Conservation (phyloP, 768 basidiomycete species). For the Tulasnella sp. region DNA sequence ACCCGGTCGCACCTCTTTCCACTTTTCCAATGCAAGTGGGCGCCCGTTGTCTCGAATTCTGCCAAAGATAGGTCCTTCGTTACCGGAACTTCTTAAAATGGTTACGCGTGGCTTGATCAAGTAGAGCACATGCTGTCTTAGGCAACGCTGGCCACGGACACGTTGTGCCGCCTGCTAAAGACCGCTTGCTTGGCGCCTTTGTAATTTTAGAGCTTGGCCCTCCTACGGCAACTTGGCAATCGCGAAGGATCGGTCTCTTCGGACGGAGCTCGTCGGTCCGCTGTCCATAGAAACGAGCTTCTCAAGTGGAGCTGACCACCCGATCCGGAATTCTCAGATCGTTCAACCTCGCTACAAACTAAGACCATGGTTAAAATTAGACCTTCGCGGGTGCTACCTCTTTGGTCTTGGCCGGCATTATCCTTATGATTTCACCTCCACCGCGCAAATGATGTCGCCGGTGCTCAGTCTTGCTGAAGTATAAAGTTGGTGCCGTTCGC, state of each 20-base stretch:
- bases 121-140: not conserved
- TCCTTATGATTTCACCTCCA: not conserved
- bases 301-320: not conserved
- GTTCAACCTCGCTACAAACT: not conserved
- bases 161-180: not conserved
- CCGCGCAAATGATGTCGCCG: not conserved
- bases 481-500: not conserved
- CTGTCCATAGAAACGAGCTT: not conserved
- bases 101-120: not conserved
- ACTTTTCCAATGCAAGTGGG: not conserved
- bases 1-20: too few species aligned
- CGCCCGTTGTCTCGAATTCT: not conserved
- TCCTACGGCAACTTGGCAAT: not conserved
- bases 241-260: not conserved
- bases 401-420: not conserved
- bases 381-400: not conserved
- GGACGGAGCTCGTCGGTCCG: too few species aligned
- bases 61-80: not conserved
- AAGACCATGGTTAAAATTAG: not conserved
- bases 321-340: not conserved
- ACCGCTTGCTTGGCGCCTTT: not conserved
- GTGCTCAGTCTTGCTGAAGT: not conserved
- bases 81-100: not conserved
- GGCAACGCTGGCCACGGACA: not conserved
- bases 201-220: not conserved